A percentile compares a stretch with the other conserved stretches of the same genome.
Evolutionary conservation across 2,329 filamentous ascomycete genomes (phyloP).

Genomic region (Didymella exigua): DNA sequence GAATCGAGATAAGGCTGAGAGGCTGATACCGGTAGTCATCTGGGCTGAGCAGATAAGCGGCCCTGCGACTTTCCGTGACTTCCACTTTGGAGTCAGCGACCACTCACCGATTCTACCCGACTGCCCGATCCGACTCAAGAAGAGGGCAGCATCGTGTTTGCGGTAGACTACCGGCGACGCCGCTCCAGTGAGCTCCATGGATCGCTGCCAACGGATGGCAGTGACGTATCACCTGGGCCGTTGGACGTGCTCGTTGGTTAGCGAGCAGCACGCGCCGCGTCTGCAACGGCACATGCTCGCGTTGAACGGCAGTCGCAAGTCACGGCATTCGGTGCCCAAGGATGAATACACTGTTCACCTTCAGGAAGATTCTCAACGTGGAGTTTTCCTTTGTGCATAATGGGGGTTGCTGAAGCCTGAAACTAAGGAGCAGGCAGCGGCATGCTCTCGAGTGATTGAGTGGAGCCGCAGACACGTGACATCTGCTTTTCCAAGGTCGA

Average conservation of each 20-base stretch:
- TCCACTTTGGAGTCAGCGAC: conserved; percentile 13
- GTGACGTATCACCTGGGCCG: conserved; percentile 13
- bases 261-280: conserved; percentile 14
- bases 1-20: conserved; percentile 20
- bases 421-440: conserved; percentile 31
- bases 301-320: not conserved
- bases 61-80: conserved; percentile 8
- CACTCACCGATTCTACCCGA: conserved; percentile 15
- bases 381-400: conserved; percentile 32
- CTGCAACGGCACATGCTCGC: not conserved
- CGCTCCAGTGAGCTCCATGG: not conserved
- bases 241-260: conserved; percentile 6
- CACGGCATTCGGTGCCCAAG: not conserved
- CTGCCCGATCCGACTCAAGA: conserved; percentile 6
- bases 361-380: not conserved
- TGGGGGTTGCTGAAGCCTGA: conserved; percentile 17
- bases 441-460: not conserved
- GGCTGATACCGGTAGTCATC: conserved; percentile 15
- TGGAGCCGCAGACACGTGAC: conserved; percentile 14
- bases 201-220: conserved; percentile 1
- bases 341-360: not conserved
- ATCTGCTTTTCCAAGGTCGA: conserved; percentile 5
- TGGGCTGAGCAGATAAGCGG: conserved; percentile 15
- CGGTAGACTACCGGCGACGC: conserved; percentile 5
- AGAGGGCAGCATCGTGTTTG: conserved; percentile 1